Evolutionary conservation across 805 yeast genomes (phyloP).

Genomic region (Diddensiella transvaalensis): DNA sequence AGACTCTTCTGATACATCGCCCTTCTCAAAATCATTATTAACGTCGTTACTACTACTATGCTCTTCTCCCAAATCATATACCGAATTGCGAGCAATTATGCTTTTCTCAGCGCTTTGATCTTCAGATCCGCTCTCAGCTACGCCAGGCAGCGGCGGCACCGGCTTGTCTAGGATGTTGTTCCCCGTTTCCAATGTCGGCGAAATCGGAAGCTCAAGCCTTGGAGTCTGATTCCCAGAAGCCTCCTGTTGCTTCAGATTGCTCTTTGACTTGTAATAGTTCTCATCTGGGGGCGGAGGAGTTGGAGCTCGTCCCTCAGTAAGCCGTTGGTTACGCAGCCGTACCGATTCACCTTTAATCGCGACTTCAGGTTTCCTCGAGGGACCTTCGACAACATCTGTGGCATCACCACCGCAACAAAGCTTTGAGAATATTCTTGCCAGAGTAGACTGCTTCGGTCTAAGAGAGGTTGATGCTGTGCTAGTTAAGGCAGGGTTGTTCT

Average conservation of each 20-base stretch:
- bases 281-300: conserved; percentile 1
- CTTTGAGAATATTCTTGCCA: not conserved
- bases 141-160: conserved; percentile 14
- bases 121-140: not conserved
- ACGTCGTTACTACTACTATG: not conserved
- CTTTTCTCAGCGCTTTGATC: conserved; percentile 2
- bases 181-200: not conserved
- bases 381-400: not conserved
- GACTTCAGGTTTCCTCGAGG: not conserved
- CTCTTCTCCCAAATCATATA: conserved; percentile 3
- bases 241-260: not conserved
- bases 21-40: conserved; percentile 3
- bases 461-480: too few species aligned
- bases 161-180: conserved; percentile 13
- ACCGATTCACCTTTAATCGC: not conserved
- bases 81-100: conserved; percentile 5
- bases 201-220: not conserved
- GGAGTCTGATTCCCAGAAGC: not conserved
- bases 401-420: not conserved
- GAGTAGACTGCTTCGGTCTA: not conserved
- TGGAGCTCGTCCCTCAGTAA: not conserved
- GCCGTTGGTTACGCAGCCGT: conserved; percentile 4
- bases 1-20: not conserved
- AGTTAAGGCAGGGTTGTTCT: too few species aligned
- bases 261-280: not conserved